phyloP scores from a whole-genome alignment of 345 rosid species.

The Aegle marmelos region DNA sequence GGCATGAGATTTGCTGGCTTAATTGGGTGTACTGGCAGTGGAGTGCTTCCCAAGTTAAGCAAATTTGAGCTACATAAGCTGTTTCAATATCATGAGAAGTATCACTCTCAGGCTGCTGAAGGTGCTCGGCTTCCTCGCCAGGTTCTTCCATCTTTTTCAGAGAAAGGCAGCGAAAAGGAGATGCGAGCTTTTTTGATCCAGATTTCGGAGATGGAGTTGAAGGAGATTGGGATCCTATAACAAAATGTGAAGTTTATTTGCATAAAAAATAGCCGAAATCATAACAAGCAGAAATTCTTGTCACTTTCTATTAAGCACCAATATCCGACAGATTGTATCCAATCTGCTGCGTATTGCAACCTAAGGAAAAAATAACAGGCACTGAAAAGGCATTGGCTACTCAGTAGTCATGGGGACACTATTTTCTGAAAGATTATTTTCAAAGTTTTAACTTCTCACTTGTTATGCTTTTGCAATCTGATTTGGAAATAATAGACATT shows the following conservation, averaged over 20 bases:
- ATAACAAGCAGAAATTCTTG: background rate
- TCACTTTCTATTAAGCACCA: no score
- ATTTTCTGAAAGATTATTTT: background rate
- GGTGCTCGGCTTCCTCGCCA: constrained; percentile 61
- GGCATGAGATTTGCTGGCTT: constrained; percentile 61
- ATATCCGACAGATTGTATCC: background rate
- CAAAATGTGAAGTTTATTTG: background rate
- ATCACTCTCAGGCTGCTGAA: constrained; percentile 44
- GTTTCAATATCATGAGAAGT: constrained; percentile 73
- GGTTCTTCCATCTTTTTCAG: constrained; percentile 66
- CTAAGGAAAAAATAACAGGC: background rate
- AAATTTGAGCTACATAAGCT: constrained; percentile 89
- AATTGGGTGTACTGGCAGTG: constrained; percentile 91
- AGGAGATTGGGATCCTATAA: constrained; percentile 47
- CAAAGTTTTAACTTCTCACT: background rate
- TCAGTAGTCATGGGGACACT: background rate
- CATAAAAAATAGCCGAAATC: background rate
- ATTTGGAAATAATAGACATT: background rate
- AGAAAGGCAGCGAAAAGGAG: constrained; percentile 89
- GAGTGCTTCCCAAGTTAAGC: constrained; percentile 97
- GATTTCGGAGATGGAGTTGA: constrained; percentile 80
- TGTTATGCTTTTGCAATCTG: background rate
- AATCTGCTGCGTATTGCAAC: no score
- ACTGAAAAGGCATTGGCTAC: background rate
- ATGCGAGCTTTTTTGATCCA: constrained; percentile 69